Evolutionary conservation across 2,329 filamentous ascomycete species (phyloP).

Genomic region (Phyllosticta capitalensis): DNA sequence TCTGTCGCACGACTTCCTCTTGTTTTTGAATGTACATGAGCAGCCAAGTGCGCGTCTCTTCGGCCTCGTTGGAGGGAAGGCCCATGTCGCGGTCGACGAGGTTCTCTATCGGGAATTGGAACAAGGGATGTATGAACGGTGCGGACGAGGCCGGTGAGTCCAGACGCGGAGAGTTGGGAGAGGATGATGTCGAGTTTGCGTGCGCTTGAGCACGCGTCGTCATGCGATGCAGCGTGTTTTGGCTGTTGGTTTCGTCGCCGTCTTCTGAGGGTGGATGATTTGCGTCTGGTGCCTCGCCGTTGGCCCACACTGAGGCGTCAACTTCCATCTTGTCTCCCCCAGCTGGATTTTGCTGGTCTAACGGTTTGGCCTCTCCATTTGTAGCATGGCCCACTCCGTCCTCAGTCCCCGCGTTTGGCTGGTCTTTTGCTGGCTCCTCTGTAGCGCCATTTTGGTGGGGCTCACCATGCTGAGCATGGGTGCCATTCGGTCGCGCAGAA

Average conservation of each 20-base stretch:
- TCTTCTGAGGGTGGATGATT: constrained; percentile 22
- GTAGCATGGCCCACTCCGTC: not conserved
- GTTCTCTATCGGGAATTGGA: constrained; percentile 53
- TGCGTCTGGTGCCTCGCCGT: not conserved
- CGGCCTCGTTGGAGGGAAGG: constrained; percentile 63
- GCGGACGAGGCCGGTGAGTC: constrained; percentile 33
- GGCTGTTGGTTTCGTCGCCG: constrained; percentile 33
- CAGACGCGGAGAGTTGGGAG: constrained; percentile 15
- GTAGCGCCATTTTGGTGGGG: not conserved
- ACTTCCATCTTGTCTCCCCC: constrained; percentile 7
- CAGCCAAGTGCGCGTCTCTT: constrained; percentile 65
- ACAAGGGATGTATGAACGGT: constrained; percentile 64
- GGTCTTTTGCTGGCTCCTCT: not conserved
- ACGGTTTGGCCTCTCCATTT: not conserved
- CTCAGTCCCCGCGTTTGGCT: not conserved
- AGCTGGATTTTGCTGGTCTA: not conserved
- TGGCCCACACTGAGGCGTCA: not conserved
- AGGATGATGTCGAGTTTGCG: constrained; percentile 17
- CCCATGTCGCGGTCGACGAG: constrained; percentile 61
- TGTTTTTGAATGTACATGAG: constrained; percentile 77
- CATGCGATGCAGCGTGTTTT: constrained; percentile 39
- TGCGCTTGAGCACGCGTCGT: constrained; percentile 46
- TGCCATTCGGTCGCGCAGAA: not conserved
- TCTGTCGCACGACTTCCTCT: constrained; percentile 68
- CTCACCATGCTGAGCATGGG: not conserved